These are phyloP conservation scores for Puccinia polysora DNA, from an alignment of 1,284 basidiomycete species.

Conservation along the genomic window DNA sequence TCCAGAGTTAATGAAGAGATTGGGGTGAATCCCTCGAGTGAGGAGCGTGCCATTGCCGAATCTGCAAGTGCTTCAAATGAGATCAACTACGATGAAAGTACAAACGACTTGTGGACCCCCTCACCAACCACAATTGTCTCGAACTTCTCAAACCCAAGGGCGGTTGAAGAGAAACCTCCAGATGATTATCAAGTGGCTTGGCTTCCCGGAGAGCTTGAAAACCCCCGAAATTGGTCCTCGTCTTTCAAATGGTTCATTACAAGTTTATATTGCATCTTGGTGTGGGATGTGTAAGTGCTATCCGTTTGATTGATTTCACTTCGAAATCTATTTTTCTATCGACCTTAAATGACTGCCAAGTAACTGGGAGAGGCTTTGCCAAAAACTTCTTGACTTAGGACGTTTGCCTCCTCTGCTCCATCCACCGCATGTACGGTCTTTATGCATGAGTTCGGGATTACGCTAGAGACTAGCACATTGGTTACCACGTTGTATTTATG, in stretches of 20 bases:
- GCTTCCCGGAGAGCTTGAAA: slow-evolving; percentile 57
- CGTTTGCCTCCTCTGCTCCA: slow-evolving; percentile 44
- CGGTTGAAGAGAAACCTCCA: background rate
- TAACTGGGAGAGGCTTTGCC: background rate
- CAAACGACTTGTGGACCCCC: background rate
- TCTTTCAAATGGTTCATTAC: slow-evolving; percentile 59
- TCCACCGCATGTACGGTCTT: slow-evolving; percentile 1
- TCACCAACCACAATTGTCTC: background rate
- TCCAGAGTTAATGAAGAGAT: too few species aligned
- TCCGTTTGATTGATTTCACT: slow-evolving; percentile 23
- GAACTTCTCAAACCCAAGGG: background rate
- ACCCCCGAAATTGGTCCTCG: slow-evolving; percentile 63
- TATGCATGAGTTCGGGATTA: slow-evolving; percentile 8
- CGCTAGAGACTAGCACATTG: background rate
- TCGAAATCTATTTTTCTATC: slow-evolving; percentile 60
- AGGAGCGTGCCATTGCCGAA: background rate
- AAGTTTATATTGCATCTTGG: slow-evolving; percentile 56
- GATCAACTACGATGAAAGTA: background rate
- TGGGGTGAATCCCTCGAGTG: too few species aligned
- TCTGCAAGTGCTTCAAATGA: background rate
- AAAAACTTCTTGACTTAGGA: background rate
- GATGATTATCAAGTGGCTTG: slow-evolving; percentile 27
- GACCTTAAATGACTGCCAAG: too few species aligned
- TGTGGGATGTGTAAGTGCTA: slow-evolving; percentile 59
- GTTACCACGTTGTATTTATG: slow-evolving; percentile 35